Percentiles rank a stretch among this genome's conserved stretches.
These are phyloP conservation scores for Plasmodium vivax DNA, from an alignment of 169 alveolate species.

Conservation along the genomic window DNA sequence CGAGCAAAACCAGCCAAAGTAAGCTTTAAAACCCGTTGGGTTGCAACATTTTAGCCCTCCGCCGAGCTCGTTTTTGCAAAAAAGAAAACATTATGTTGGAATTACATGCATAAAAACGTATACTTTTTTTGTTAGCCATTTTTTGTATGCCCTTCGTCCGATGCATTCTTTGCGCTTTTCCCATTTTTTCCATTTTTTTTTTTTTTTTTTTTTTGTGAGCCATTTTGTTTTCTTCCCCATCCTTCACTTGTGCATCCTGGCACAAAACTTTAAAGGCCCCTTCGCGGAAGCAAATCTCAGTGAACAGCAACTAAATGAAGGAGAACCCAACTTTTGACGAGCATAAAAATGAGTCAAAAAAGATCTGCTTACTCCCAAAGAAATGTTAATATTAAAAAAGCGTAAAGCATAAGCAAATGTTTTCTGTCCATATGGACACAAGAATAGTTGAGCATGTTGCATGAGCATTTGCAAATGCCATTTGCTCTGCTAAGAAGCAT, in stretches of 20 bases:
- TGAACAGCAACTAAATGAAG: neutral
- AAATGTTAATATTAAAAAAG: slow-evolving; percentile 32
- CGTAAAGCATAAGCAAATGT: slow-evolving; percentile 3
- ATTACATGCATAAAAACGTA: neutral
- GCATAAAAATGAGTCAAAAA: slow-evolving; percentile 34
- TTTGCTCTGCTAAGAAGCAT: neutral
- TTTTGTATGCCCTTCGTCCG: neutral
- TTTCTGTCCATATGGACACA: neutral
- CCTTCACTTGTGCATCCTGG: neutral
- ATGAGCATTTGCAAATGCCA: neutral
- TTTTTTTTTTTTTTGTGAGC: slow-evolving; percentile 4
- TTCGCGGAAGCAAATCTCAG: neutral
- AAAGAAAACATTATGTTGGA: neutral
- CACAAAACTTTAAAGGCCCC: neutral
- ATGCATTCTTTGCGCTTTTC: neutral
- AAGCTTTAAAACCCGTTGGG: neutral
- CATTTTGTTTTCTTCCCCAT: neutral
- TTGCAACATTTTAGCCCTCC: neutral
- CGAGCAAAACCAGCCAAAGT: neutral
- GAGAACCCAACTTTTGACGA: neutral
- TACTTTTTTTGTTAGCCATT: slow-evolving; percentile 4
- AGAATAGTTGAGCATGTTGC: neutral
- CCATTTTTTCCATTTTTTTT: neutral
- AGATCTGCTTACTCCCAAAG: slow-evolving; percentile 56
- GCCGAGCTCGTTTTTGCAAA: neutral